These are phyloP conservation scores for Pichia sp. DNA, from an alignment of 1,139 yeast species.

Conservation along the genomic window DNA sequence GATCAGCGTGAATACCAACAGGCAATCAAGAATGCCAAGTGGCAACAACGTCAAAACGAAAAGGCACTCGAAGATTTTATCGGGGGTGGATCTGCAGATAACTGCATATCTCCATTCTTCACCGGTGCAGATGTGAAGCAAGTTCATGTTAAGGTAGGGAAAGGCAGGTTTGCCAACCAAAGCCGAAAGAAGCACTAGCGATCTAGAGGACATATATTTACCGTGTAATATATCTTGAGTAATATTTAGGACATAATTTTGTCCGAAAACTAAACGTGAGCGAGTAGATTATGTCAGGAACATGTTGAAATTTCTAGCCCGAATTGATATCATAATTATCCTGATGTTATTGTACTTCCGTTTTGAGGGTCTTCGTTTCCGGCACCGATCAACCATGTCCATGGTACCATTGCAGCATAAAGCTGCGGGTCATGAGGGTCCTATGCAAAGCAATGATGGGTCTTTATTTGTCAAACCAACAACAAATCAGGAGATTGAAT, in stretches of 20 bases:
- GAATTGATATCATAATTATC: no score
- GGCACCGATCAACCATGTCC: constrained; percentile 17
- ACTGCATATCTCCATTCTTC: constrained; percentile 83
- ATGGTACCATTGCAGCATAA: constrained; percentile 35
- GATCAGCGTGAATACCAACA: constrained; percentile 92
- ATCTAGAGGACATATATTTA: neutral
- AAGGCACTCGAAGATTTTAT: constrained; percentile 83
- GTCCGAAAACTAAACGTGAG: neutral
- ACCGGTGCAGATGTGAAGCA: constrained; percentile 52
- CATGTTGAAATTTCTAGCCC: neutral
- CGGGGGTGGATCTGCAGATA: constrained; percentile 93
- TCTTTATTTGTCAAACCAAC: constrained; percentile 70
- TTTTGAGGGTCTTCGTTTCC: neutral
- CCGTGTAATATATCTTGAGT: neutral
- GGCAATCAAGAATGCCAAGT: constrained; percentile 80
- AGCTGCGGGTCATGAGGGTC: constrained; percentile 94
- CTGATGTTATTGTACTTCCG: no score
- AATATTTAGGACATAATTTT: no score
- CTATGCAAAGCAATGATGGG: constrained; percentile 57
- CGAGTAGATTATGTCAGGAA: neutral
- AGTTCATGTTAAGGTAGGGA: constrained; percentile 74
- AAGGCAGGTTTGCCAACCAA: constrained; percentile 76
- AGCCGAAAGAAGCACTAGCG: constrained; percentile 34
- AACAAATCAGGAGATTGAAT: constrained; percentile 58
- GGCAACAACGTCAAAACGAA: constrained; percentile 85